Evolutionary conservation across 305 asterid genomes (phyloP).

Genomic region (Nicotiana rustica): DNA sequence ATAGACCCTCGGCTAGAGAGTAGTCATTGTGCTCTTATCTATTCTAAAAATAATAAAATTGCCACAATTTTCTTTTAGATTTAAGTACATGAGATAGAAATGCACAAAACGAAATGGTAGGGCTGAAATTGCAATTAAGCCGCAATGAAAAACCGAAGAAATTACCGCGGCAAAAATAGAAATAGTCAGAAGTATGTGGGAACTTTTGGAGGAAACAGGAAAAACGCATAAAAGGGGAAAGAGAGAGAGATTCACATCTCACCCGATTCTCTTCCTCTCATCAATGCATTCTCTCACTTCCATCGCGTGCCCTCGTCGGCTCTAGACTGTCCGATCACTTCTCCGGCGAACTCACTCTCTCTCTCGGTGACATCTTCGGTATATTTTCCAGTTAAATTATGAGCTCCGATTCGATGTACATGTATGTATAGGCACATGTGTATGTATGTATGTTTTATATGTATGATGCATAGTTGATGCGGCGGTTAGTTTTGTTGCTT

Average conservation of each 20-base stretch:
- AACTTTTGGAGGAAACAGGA: not conserved
- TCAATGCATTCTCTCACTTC: slow-evolving; percentile 35
- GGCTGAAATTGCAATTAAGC: not conserved
- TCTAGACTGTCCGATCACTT: slow-evolving; percentile 18
- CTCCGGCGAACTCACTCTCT: not conserved
- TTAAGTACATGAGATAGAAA: not conserved
- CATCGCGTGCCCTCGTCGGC: slow-evolving; percentile 13
- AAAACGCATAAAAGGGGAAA: slow-evolving; percentile 31
- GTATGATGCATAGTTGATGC: slow-evolving; percentile 3
- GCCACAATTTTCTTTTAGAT: too few species aligned
- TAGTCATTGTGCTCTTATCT: too few species aligned
- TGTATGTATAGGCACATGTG: not conserved
- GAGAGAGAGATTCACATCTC: slow-evolving; percentile 43
- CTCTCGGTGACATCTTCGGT: not conserved
- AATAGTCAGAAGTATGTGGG: not conserved
- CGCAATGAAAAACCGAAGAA: not conserved
- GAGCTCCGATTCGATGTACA: slow-evolving; percentile 7
- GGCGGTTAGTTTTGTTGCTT: not conserved
- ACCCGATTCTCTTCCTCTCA: slow-evolving; percentile 37
- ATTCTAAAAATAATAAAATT: too few species aligned
- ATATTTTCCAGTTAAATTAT: not conserved
- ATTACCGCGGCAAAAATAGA: not conserved
- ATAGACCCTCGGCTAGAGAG: too few species aligned
- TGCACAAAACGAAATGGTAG: not conserved
- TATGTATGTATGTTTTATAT: not conserved